These are phyloP conservation scores for Gypsophila paniculata DNA, from an alignment of 179 eudicot species.

Conservation along the genomic window DNA sequence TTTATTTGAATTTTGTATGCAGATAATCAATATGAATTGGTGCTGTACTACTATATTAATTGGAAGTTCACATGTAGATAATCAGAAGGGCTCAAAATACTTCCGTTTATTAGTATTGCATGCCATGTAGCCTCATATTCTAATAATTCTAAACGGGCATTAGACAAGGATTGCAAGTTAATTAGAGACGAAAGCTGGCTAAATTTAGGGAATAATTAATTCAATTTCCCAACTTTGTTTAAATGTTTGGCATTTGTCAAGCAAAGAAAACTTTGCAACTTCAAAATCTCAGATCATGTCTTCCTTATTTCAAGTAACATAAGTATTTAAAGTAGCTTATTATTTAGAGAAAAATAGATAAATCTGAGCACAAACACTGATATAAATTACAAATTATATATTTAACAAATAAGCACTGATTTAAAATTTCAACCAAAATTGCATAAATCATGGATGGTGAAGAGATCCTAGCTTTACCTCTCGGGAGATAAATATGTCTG, in stretches of 20 bases:
- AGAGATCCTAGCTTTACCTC: constrained; percentile 48
- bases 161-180: constrained; percentile 1
- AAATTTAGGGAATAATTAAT: not conserved
- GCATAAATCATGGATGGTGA: not conserved
- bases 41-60: not conserved
- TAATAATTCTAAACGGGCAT: not conserved
- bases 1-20: not conserved
- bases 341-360: not conserved
- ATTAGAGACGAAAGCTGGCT: not conserved
- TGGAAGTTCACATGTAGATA: not conserved
- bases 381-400: too few species aligned
- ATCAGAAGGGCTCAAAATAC: too few species aligned
- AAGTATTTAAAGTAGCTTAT: not conserved
- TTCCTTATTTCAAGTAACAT: not conserved
- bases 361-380: not conserved
- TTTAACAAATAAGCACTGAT: not conserved
- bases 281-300: not conserved
- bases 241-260: not conserved
- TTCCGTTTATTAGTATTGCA: not conserved
- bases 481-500: constrained; percentile 90
- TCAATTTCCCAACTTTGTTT: not conserved
- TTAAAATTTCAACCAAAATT: not conserved
- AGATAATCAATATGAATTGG: not conserved
- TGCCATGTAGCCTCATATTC: not conserved
- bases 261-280: not conserved